Base-by-base conservation (phyloP, 2,329 filamentous ascomycete species). In the Lecanicillium sp. region DNA sequence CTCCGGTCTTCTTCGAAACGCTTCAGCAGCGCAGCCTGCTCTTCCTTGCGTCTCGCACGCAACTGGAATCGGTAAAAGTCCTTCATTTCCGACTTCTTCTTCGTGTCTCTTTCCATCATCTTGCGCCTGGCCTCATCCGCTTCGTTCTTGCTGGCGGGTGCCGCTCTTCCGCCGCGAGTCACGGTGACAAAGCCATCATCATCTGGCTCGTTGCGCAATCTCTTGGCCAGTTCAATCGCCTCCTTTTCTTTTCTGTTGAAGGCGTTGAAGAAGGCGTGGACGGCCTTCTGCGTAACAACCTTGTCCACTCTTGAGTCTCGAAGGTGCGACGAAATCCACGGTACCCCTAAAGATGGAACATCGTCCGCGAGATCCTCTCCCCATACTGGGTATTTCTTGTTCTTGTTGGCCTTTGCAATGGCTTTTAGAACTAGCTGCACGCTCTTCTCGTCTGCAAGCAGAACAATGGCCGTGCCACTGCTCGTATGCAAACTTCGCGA, bases 101-200 rank as follows among this genome's bases (percentile, higher is more conserved):
- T 67, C 51, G 72, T 67, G 47, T 70, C 71, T 60, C 79, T 75
- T 58, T 84, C 77, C 53, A 76, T 64, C 66, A 79, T 73, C 58
- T 70, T 73, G 51, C 64, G 65, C 43, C 62, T 64, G 33, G 71
- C 71, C 50, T 77, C 75, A 51, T 80, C 75, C 29, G 79, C 77
- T 51, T 84, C 87, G 49, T 82, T 82, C 45, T 79, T 72, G 39
- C 80, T 75, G 2, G 85, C 88, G 1, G 85, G 80, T n/a, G 82
- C 83, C 6, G 71, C 71, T 42, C 82, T 70, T 29, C 85, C 84
- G 18, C 88, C 88, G 39, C 85, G 75, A 2, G 81, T 84, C 17
- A 98, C 92, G 4, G 89, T 96, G 35, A 96, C 75, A 57, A 98
- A 98, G 2, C 92, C 92, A 59, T 98, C 92, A 54, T 87, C 89